phyloP scores from a whole-genome alignment of 192 early-diverging fungal species.

The Anaeromyces robustus region DNA sequence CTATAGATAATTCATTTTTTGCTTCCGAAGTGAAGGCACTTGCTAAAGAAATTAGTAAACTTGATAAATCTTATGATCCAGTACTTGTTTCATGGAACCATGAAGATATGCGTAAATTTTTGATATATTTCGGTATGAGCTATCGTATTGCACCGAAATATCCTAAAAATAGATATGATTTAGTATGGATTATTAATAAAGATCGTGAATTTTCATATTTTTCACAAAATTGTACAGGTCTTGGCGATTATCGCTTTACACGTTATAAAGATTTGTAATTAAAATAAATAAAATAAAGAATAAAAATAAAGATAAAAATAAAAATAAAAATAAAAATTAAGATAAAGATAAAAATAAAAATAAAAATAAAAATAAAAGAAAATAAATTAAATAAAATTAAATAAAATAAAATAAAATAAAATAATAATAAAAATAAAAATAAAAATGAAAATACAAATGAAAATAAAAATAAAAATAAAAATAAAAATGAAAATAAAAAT shows the following conservation, averaged over 20 bases:
- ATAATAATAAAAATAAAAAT: no score
- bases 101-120: not conserved
- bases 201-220: not conserved
- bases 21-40: not conserved
- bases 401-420: no score
- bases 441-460: no score
- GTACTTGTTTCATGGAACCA: not conserved
- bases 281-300: not conserved
- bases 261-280: not conserved
- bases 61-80: not conserved
- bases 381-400: no score
- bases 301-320: no score
- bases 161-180: not conserved
- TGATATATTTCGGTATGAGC: not conserved
- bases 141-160: not conserved
- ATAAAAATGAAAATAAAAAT: no score
- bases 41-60: not conserved
- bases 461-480: no score
- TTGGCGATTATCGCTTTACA: not conserved
- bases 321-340: no score
- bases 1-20: not conserved
- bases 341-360: slow-evolving; percentile 2
- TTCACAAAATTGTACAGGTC: not conserved
- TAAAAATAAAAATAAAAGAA: no score
- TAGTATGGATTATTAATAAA: not conserved